Conservation (phyloP, 345 rosid genomes). For the Heritiera fomes region DNA sequence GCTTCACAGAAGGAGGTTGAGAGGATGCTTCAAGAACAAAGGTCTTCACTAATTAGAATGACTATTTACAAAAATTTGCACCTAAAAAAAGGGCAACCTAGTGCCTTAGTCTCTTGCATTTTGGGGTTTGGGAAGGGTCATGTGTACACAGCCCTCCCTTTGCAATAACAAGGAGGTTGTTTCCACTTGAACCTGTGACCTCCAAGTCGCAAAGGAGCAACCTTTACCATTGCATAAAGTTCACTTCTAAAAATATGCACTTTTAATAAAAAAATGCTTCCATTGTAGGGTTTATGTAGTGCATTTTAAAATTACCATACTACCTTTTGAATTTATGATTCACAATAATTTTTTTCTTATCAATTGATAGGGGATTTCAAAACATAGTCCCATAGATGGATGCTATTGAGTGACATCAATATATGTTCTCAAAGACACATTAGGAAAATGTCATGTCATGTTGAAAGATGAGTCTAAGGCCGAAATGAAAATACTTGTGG, state of each 20-base stretch:
- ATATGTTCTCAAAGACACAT: not conserved
- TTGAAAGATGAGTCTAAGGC: not conserved
- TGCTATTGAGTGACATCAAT: not conserved
- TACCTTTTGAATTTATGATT: not conserved
- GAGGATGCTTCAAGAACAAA: constrained; percentile 71
- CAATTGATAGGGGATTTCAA: not conserved
- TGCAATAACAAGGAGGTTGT: too few species aligned
- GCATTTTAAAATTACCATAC: not conserved
- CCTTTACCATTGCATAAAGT: too few species aligned
- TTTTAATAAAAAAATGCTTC: not conserved
- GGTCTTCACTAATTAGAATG: constrained; percentile 39
- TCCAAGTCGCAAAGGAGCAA: too few species aligned
- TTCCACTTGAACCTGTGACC: too few species aligned
- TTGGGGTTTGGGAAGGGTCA: too few species aligned
- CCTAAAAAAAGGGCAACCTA: not conserved
- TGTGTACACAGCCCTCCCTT: too few species aligned
- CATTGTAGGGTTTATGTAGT: not conserved
- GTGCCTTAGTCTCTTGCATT: too few species aligned
- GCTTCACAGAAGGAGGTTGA: constrained; percentile 74
- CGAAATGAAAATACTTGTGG: not conserved
- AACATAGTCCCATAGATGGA: not conserved
- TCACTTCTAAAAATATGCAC: too few species aligned
- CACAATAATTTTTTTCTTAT: not conserved
- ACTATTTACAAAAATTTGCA: constrained; percentile 14
- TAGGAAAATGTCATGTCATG: not conserved